Base-by-base conservation (phyloP, 257 asterid species). In the Solanum verrucosum region DNA sequence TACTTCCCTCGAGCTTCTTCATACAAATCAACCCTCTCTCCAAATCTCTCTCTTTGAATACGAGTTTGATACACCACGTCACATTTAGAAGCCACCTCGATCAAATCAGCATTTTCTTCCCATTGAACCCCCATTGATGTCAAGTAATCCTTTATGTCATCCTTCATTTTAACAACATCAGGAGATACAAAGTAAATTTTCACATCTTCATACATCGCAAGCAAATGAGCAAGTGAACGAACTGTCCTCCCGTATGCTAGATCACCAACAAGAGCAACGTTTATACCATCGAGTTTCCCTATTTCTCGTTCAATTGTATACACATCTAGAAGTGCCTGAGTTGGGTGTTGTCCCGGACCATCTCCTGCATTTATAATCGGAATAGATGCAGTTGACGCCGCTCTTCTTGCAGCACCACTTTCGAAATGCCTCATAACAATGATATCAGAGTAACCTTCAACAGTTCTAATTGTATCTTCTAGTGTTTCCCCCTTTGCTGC, bases 401-500 rank as follows among this genome's bases (percentile, higher is more conserved):
- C 98, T 90, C 96, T 91, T 91, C 90, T 93, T 87, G 99, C 99
- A 83, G 98, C 97, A 75, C 99, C 99, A 91, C 98, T 96, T 93
- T 97, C 99, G 71, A 95, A 97, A 92, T 97, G 99, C 84, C 99
- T 96, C 95, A 97, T 96, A 90, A 96, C 99, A 89, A 94, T 95
- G 82, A 95, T 94, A 86, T 96, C 98, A 6, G 98, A 92, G 90
- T 97, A 96, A 25, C 99, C 98, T 93, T 97, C 98, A 88, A 96
- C 98, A 12, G 98, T 97, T 88, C 99, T 93, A 84, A 97, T 95
- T 35, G 98, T 90, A 89, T 96, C 98, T 97, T 97, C 99, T 79
- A 97, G 98, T 1, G 99, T 97, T 93, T 97, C 98, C 75, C 98
- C 99, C 91, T 97, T 97, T 25, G 99, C 98, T 18, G 99, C 98